phyloP scores from a whole-genome alignment of 179 eudicot genomes.

The Drosera spatulata region DNA sequence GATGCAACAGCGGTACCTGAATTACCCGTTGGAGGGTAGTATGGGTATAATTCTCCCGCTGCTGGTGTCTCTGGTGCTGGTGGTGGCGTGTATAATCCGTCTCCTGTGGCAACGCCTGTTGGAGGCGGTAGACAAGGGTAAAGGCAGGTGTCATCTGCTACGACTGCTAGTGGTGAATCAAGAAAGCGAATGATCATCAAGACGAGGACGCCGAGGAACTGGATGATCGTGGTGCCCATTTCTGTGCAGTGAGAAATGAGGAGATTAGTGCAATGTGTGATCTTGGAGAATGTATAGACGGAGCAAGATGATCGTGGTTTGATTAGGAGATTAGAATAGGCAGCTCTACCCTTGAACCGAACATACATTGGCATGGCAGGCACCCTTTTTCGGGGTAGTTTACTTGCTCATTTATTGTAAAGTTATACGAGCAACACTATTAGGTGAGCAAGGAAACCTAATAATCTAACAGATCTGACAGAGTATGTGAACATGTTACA shows the following conservation, averaged over 20 bases:
- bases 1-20: conserved; percentile 9
- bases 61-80: conserved; percentile 9
- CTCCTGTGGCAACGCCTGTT: background rate
- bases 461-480: no score
- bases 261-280: no score
- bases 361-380: no score
- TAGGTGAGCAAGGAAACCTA: no score
- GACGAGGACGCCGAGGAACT: conserved; percentile 11
- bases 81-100: background rate
- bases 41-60: conserved; percentile 1
- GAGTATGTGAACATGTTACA: no score
- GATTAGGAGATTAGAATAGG: no score
- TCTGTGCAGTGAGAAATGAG: background rate
- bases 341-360: no score
- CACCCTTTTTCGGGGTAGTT: no score
- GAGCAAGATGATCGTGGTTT: no score
- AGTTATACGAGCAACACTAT: no score
- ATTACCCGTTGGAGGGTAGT: conserved; percentile 26
- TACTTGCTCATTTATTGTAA: no score
- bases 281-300: no score
- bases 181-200: conserved; percentile 14
- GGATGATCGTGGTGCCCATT: conserved; percentile 17
- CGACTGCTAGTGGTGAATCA: background rate
- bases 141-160: conserved; percentile 5
- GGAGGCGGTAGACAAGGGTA: conserved; percentile 34